phyloP scores from a whole-genome alignment of 441 rosid species.

The Aquilaria agallochum region DNA sequence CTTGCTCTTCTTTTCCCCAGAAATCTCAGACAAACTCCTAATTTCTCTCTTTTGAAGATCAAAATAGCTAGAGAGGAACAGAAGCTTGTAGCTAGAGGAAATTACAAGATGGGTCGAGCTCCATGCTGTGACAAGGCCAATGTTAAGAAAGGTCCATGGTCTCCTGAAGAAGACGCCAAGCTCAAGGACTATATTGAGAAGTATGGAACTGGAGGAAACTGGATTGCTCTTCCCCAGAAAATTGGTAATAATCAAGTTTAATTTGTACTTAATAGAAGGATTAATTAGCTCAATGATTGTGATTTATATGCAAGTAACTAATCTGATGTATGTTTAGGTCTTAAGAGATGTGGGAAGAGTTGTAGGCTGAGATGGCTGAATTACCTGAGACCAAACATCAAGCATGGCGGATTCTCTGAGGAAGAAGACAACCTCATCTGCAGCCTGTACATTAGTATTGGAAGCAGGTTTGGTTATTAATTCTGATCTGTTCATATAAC shows the following conservation, averaged over 20 bases:
- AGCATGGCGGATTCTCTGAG: slow-evolving; percentile 96
- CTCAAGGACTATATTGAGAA: slow-evolving; percentile 86
- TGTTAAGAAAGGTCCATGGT: slow-evolving; percentile 99
- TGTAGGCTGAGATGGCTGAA: slow-evolving; percentile 97
- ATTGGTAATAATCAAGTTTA: slow-evolving; percentile 45
- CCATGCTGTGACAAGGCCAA: slow-evolving; percentile 96
- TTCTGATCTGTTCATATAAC: neutral
- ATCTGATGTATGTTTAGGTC: slow-evolving; percentile 33
- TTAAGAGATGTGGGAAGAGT: slow-evolving; percentile 96
- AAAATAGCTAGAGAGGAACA: slow-evolving; percentile 13
- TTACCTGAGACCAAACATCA: slow-evolving; percentile 92
- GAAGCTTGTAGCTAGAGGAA: slow-evolving; percentile 7
- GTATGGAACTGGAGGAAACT: slow-evolving; percentile 88
- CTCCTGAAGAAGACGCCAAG: slow-evolving; percentile 91
- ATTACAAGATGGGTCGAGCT: slow-evolving; percentile 81
- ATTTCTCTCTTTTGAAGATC: slow-evolving; percentile 8
- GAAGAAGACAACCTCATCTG: slow-evolving; percentile 96
- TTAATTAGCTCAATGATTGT: too few species aligned
- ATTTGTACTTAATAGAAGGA: too few species aligned
- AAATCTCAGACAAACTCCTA: slow-evolving; percentile 17
- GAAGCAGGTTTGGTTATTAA: slow-evolving; percentile 60
- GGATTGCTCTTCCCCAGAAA: slow-evolving; percentile 99
- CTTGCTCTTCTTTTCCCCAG: slow-evolving; percentile 20
- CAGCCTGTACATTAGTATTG: slow-evolving; percentile 94
- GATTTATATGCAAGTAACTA: neutral